Conservation (phyloP, 345 rosid genomes). For the Brassica incana region DNA sequence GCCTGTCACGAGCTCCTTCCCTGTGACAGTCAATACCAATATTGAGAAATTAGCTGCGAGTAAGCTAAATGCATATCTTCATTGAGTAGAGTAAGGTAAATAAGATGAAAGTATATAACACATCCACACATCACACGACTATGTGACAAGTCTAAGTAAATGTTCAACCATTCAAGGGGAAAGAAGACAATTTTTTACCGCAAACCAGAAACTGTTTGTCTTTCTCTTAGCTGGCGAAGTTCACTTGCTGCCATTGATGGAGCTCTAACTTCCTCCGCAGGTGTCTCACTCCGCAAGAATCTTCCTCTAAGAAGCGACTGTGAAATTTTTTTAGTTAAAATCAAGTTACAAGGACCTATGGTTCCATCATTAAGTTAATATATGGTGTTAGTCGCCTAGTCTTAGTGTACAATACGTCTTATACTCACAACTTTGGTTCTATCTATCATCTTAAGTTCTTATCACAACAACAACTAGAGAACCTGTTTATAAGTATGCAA, state of each 20-base stretch:
- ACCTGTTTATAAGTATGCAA: not conserved
- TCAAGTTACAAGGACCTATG: not conserved
- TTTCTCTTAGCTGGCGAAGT: conserved; percentile 5
- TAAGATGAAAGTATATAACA: not conserved
- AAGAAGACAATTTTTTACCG: not conserved
- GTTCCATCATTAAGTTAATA: not conserved
- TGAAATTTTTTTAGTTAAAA: not conserved
- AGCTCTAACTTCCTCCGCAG: conserved; percentile 13
- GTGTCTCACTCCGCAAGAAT: conserved; percentile 7
- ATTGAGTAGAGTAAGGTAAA: not conserved
- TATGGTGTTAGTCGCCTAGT: not conserved
- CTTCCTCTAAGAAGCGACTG: conserved; percentile 15
- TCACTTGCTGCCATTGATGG: conserved; percentile 17
- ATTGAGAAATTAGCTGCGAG: too few species aligned
- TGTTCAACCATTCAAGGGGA: not conserved
- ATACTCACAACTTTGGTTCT: not conserved
- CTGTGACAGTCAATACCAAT: not conserved
- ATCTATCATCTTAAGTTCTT: too few species aligned
- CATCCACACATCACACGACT: not conserved
- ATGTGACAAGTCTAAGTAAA: not conserved
- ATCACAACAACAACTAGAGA: not conserved
- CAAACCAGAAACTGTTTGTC: conserved; percentile 12
- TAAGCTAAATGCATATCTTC: too few species aligned
- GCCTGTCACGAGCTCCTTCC: conserved; percentile 6
- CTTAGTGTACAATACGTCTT: not conserved